phyloP scores from a whole-genome alignment of 2,329 filamentous ascomycete genomes.

The Fusarium dimerum region DNA sequence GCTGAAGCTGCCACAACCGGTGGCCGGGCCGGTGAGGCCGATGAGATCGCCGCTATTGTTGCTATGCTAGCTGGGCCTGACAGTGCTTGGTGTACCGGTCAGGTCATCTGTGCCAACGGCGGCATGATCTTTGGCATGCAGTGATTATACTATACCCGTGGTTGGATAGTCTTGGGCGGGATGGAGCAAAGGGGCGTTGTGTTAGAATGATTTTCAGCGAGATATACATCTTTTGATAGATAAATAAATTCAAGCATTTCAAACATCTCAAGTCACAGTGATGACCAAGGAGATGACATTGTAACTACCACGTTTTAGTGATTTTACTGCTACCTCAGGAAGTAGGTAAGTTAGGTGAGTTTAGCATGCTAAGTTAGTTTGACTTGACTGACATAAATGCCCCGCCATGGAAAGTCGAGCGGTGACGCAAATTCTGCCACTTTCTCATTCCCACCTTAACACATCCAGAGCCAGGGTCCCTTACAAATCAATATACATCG shows the following conservation, averaged over 20 bases:
- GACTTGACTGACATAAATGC: constrained; percentile 9
- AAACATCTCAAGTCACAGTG: background rate
- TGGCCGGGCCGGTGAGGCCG: constrained; percentile 28
- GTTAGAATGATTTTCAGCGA: constrained; percentile 10
- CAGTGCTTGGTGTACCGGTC: constrained; percentile 30
- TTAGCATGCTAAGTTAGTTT: no score
- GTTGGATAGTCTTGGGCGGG: background rate
- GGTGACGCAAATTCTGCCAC: constrained; percentile 33
- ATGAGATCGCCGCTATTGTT: constrained; percentile 27
- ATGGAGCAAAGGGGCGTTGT: constrained; percentile 14
- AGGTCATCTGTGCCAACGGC: constrained; percentile 32
- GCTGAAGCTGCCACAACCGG: constrained; percentile 30
- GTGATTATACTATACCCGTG: constrained; percentile 1
- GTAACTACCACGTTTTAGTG: no score
- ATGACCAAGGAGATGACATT: background rate
- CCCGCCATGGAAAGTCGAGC: constrained; percentile 26
- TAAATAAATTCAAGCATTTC: constrained; percentile 1
- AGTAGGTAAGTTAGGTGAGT: no score
- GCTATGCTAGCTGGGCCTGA: constrained; percentile 28
- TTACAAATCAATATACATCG: constrained; percentile 18
- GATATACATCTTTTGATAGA: constrained; percentile 7
- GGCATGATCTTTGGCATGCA: constrained; percentile 32
- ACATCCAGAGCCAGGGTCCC: constrained; percentile 14
- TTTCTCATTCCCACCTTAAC: constrained; percentile 7
- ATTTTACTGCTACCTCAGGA: no score